phyloP scores from a whole-genome alignment of 805 yeast species.

The Brettanomyces anomalus region DNA sequence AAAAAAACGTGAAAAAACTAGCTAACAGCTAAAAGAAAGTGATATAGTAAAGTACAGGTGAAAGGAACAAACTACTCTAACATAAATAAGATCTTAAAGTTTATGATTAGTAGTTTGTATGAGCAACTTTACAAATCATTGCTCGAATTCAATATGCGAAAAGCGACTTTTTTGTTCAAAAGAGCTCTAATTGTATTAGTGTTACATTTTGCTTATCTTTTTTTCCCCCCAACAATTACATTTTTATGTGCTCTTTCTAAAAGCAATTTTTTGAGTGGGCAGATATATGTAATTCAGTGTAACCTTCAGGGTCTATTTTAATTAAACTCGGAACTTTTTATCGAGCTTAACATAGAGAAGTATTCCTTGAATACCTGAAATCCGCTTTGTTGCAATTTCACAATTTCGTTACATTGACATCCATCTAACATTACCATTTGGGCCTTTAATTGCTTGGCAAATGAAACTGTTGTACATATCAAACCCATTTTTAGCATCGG shows the following conservation, averaged over 20 bases:
- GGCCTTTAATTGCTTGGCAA: conserved; percentile 27
- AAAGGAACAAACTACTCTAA: no score
- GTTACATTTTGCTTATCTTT: background rate
- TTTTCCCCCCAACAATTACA: background rate
- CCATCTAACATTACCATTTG: conserved; percentile 10
- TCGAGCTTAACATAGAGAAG: conserved; percentile 14
- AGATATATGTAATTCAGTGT: no score
- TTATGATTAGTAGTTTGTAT: no score
- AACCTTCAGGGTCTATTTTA: no score
- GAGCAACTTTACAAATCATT: no score
- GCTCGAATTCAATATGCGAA: no score
- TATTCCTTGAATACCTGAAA: conserved; percentile 17
- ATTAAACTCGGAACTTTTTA: conserved; percentile 14
- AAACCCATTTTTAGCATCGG: conserved; percentile 49
- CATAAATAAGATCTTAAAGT: no score
- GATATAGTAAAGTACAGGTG: no score
- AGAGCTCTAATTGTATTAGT: background rate
- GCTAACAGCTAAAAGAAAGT: no score
- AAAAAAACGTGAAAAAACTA: no score
- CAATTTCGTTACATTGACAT: conserved; percentile 6
- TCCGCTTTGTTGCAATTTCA: conserved; percentile 17
- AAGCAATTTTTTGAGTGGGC: no score
- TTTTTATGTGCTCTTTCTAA: conserved; percentile 6
- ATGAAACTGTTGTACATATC: conserved; percentile 46
- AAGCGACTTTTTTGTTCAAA: background rate